phyloP scores from a whole-genome alignment of 495 filamentous ascomycete species.

The Talaromyces stipitatus region DNA sequence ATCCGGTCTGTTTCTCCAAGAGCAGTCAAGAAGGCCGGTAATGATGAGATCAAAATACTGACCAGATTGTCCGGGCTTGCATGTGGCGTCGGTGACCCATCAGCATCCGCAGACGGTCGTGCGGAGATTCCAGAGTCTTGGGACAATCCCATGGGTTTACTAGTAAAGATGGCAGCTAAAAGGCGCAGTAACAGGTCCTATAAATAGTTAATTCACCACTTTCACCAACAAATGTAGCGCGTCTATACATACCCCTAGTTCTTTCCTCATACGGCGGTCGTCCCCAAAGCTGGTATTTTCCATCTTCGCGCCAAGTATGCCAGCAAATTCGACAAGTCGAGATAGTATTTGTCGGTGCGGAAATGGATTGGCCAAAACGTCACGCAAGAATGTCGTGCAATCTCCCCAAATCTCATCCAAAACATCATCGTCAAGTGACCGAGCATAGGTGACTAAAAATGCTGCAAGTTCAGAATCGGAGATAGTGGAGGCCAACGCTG shows the following conservation, averaged over 20 bases:
- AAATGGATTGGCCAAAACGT: slow-evolving; percentile 88
- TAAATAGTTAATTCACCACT: neutral
- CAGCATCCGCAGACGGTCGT: slow-evolving; percentile 38
- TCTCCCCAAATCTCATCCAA: slow-evolving; percentile 99
- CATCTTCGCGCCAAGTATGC: slow-evolving; percentile 84
- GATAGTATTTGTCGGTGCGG: slow-evolving; percentile 89
- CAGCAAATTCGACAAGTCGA: slow-evolving; percentile 78
- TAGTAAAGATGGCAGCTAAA: slow-evolving; percentile 85
- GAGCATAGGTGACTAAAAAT: slow-evolving; percentile 83
- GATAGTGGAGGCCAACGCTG: slow-evolving; percentile 75
- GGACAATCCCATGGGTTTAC: slow-evolving; percentile 59
- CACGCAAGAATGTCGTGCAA: slow-evolving; percentile 82
- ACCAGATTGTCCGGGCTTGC: slow-evolving; percentile 66
- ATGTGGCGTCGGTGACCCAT: slow-evolving; percentile 28
- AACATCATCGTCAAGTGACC: slow-evolving; percentile 91
- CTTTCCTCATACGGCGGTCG: slow-evolving; percentile 86
- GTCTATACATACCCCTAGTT: slow-evolving; percentile 65
- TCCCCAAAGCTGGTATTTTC: slow-evolving; percentile 98
- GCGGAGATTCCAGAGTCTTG: slow-evolving; percentile 34
- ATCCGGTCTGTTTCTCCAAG: slow-evolving; percentile 82
- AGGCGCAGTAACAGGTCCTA: slow-evolving; percentile 86
- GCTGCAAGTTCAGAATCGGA: slow-evolving; percentile 74
- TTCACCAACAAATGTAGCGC: neutral
- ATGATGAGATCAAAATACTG: slow-evolving; percentile 66
- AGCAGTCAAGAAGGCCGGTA: slow-evolving; percentile 78